Percentiles rank a stretch among this genome's conserved stretches.
Evolutionary conservation across 768 basidiomycete genomes (phyloP).

Genomic region (Mycena maculata): DNA sequence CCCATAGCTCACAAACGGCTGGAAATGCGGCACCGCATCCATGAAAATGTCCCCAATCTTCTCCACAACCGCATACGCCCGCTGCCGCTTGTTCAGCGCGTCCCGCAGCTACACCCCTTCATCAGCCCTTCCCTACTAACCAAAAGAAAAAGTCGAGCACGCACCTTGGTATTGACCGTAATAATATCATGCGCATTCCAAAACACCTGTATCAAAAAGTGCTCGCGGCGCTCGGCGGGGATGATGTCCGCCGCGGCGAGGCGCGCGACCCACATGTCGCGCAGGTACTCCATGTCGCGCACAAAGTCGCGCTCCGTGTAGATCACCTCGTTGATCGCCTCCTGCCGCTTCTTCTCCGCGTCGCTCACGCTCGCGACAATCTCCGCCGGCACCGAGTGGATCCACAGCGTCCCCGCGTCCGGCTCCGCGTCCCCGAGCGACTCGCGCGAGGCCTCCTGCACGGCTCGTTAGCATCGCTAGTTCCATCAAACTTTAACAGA

Average conservation of each 20-base stretch:
- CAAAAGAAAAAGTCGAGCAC: background rate
- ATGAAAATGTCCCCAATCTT: conserved; percentile 91
- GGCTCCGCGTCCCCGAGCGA: conserved; percentile 26
- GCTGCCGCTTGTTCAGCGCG: conserved; percentile 93
- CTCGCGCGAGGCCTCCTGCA: conserved; percentile 31
- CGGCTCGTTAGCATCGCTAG: background rate
- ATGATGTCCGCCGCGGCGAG: conserved; percentile 83
- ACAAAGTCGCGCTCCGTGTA: conserved; percentile 98
- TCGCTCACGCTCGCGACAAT: conserved; percentile 94
- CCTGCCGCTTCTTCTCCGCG: conserved; percentile 93
- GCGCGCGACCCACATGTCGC: conserved; percentile 96
- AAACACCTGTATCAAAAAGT: conserved; percentile 94
- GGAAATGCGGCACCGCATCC: conserved; percentile 88
- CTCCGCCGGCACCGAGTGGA: conserved; percentile 95
- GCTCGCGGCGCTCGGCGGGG: conserved; percentile 76
- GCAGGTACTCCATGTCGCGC: conserved; percentile 96
- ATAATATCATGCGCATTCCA: conserved; percentile 98
- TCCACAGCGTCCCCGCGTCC: conserved; percentile 85
- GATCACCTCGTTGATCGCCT: conserved; percentile 97
- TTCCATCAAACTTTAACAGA: background rate
- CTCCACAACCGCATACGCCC: conserved; percentile 93
- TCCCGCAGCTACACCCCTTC: conserved; percentile 75
- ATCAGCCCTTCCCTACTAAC: background rate
- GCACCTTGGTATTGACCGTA: conserved; percentile 75
- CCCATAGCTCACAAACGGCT: conserved; percentile 94